Conservation (phyloP, 2,329 filamentous ascomycete genomes). For the Beauveria sp. region DNA sequence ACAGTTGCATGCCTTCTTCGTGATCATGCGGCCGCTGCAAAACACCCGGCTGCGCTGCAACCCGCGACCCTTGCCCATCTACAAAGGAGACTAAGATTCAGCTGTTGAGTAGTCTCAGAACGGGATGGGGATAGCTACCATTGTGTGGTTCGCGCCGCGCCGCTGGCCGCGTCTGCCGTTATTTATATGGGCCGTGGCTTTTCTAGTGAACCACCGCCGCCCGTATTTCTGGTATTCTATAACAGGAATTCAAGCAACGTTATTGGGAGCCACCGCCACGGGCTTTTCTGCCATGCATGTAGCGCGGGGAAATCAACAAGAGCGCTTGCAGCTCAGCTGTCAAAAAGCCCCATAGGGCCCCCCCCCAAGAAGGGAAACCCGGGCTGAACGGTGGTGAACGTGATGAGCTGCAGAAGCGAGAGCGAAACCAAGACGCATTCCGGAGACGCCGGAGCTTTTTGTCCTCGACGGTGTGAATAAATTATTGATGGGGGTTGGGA, state of each 20-base stretch:
- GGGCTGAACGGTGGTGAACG: not conserved
- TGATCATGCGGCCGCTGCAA: too few species aligned
- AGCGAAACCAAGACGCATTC: not conserved
- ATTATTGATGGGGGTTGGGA: not conserved
- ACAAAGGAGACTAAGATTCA: not conserved
- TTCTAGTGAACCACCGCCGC: not conserved
- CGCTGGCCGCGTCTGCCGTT: slow-evolving; percentile 7
- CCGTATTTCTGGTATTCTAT: not conserved
- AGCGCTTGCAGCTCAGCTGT: too few species aligned
- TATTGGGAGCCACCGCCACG: not conserved
- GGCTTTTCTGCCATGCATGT: not conserved
- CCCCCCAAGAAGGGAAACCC: not conserved
- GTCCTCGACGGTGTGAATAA: not conserved
- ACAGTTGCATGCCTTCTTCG: too few species aligned
- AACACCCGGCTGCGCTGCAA: too few species aligned
- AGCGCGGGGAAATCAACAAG: not conserved
- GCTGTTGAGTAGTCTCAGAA: not conserved
- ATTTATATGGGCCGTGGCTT: slow-evolving; percentile 12
- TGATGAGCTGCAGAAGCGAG: not conserved
- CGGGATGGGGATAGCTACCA: not conserved
- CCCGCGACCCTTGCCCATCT: not conserved
- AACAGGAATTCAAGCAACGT: not conserved
- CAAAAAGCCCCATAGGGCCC: too few species aligned
- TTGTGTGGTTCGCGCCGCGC: slow-evolving; percentile 9
- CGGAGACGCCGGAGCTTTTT: not conserved